Evolutionary conservation across 192 early-diverging fungal species (phyloP).

Genomic region (Chytriomyces confervae): DNA sequence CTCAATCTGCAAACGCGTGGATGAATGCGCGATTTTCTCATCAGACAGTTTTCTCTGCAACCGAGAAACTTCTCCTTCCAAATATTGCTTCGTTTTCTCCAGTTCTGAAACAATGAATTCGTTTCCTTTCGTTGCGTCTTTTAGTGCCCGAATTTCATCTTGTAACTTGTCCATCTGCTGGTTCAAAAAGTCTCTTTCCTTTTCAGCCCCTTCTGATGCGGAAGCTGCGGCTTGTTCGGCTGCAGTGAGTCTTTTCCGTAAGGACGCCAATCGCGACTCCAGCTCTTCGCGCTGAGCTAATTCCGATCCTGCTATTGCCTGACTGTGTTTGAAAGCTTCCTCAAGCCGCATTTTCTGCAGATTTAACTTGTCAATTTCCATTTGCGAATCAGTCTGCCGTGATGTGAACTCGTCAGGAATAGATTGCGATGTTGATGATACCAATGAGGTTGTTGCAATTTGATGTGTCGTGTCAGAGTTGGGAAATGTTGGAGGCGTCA

Average conservation of each 20-base stretch:
- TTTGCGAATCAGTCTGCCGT: slow-evolving; percentile 2
- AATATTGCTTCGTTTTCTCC: neutral
- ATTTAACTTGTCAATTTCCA: slow-evolving; percentile 16
- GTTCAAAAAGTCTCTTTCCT: neutral
- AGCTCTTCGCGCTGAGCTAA: slow-evolving; percentile 22
- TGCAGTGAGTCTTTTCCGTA: slow-evolving; percentile 5
- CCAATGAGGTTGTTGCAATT: neutral
- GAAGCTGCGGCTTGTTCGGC: slow-evolving; percentile 24
- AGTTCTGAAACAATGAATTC: neutral
- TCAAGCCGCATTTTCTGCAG: slow-evolving; percentile 31
- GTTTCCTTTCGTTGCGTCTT: neutral
- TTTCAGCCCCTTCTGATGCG: slow-evolving; percentile 3
- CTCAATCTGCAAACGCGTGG: slow-evolving; percentile 5
- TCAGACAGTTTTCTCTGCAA: slow-evolving; percentile 29
- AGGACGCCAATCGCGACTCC: slow-evolving; percentile 16
- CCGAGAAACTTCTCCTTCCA: slow-evolving; percentile 34
- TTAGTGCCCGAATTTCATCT: neutral
- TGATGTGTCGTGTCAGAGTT: neutral
- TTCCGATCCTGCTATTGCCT: neutral
- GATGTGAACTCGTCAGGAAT: neutral
- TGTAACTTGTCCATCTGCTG: neutral
- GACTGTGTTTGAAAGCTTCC: slow-evolving; percentile 5
- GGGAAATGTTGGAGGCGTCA: neutral
- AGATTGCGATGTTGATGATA: no score
- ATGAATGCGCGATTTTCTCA: neutral